Conservation (phyloP, 768 basidiomycete species). For the Lactifluus subvellereus region DNA sequence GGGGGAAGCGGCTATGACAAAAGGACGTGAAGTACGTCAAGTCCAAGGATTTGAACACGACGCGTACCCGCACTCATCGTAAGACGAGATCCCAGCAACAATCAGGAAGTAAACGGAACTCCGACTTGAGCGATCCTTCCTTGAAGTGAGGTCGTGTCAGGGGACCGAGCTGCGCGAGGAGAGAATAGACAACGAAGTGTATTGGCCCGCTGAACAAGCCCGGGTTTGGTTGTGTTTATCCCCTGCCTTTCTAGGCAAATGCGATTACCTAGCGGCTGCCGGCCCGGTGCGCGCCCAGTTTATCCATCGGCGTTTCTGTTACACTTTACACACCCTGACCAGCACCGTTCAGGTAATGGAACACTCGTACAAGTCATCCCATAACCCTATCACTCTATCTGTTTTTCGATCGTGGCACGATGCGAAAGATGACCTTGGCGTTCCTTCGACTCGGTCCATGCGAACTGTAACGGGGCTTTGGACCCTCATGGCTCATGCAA, state of each 20-base stretch:
- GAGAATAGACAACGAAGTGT: not conserved
- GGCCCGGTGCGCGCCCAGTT: too few species aligned
- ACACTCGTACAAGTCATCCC: too few species aligned
- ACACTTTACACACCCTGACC: too few species aligned
- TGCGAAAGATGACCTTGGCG: too few species aligned
- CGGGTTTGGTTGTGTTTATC: not conserved
- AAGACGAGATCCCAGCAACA: slow-evolving; percentile 18
- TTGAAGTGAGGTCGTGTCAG: not conserved
- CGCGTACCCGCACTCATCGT: slow-evolving; percentile 25
- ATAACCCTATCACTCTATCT: too few species aligned
- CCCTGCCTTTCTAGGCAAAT: not conserved
- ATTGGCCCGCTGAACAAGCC: not conserved
- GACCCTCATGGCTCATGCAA: not conserved
- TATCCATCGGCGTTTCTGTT: too few species aligned
- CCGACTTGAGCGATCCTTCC: not conserved
- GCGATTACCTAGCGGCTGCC: not conserved
- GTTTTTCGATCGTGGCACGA: too few species aligned
- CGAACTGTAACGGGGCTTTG: not conserved
- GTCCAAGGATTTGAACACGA: slow-evolving; percentile 12
- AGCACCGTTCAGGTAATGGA: too few species aligned
- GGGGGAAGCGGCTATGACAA: slow-evolving; percentile 23
- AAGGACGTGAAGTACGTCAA: slow-evolving; percentile 15
- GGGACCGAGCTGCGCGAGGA: not conserved
- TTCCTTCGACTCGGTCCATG: not conserved
- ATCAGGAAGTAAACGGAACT: slow-evolving; percentile 19